These are phyloP conservation scores for Leishmania guyanensis DNA, from an alignment of 208 protist genomes.

Conservation along the genomic window DNA sequence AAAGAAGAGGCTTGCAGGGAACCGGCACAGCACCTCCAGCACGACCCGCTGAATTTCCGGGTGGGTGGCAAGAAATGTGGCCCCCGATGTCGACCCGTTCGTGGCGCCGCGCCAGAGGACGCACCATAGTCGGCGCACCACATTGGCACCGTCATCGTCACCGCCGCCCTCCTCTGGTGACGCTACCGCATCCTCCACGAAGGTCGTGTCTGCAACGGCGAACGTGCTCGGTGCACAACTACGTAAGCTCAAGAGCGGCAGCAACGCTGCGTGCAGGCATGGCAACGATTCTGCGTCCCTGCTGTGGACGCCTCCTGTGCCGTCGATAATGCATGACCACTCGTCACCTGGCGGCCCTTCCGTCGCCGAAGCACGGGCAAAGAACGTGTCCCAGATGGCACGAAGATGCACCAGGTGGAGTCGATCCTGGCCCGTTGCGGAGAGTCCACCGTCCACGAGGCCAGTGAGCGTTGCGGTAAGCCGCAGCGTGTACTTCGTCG, in stretches of 20 bases:
- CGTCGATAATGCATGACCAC: background rate
- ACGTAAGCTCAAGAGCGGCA: slow-evolving; percentile 64
- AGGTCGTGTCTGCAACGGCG: background rate
- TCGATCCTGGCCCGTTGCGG: background rate
- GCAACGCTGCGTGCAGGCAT: slow-evolving; percentile 34
- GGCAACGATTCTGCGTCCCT: background rate
- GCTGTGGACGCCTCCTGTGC: background rate
- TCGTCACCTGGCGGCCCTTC: background rate
- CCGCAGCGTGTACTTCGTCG: slow-evolving; percentile 27
- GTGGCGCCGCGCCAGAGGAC: slow-evolving; percentile 11
- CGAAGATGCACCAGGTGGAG: slow-evolving; percentile 13
- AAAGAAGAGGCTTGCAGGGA: slow-evolving; percentile 32
- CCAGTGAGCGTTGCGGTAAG: slow-evolving; percentile 8
- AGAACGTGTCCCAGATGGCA: slow-evolving; percentile 28
- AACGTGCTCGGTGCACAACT: slow-evolving; percentile 34
- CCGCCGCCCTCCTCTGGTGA: background rate
- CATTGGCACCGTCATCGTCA: background rate
- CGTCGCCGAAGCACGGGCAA: background rate
- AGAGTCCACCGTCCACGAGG: background rate
- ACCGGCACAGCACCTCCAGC: slow-evolving; percentile 50
- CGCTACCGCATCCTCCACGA: background rate
- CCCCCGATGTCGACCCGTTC: background rate
- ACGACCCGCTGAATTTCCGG: slow-evolving; percentile 40
- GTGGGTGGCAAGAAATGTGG: slow-evolving; percentile 21
- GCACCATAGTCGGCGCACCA: slow-evolving; percentile 7